Base-by-base conservation (phyloP, 1,139 yeast species). In the Waltiozyma solani region DNA sequence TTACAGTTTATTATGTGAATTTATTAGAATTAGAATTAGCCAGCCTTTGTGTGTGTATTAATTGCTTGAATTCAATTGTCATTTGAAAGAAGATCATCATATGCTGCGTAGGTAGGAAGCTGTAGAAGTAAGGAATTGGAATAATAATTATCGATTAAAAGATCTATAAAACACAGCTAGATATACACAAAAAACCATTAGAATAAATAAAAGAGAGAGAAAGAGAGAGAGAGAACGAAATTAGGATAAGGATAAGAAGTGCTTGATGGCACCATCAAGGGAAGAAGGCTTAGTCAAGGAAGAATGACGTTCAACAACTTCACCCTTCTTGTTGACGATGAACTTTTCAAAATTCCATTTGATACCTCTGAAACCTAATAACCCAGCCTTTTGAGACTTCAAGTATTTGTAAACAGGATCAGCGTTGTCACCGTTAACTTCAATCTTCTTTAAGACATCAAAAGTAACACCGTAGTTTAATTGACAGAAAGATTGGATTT, bases 321-420 rank as follows among this genome's bases (percentile, higher is more conserved):
- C 57, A 37, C 98, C 98, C 3, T 74, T 53, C 52, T 71, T 70
- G 57, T 79, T 79, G 40, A 91, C 59, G 38, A 91, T 53, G 64
- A 91, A 91, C 67, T 91, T 91, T 60, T 89, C 97, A 58, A 89
- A 91, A 66, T 91, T 91, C 98, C 97, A 91, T 59, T 84, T 78
- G 51, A 89, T 73, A 24, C 86, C 86, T 45, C 63, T 69, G 53
- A 80, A 75, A 5, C 89, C 89, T 32, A 64, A 60, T 13, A 73
- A 50, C 15, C 80, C 81, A 30, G 67, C 44, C 60, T 75, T 76
- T 52, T 76, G 56, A 21, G 43, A 47, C 68, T 91, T 91, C 59
- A 91, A 72, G 66, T 57, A 89, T 51, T 73, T 66, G 66, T 76
- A 91, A 32, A 91, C 89, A 20, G 93, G 86, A 56, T 83, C 91